These are phyloP conservation scores for Cucurbita argyrosperma DNA, from an alignment of 306 rosid genomes.

Conservation along the genomic window DNA sequence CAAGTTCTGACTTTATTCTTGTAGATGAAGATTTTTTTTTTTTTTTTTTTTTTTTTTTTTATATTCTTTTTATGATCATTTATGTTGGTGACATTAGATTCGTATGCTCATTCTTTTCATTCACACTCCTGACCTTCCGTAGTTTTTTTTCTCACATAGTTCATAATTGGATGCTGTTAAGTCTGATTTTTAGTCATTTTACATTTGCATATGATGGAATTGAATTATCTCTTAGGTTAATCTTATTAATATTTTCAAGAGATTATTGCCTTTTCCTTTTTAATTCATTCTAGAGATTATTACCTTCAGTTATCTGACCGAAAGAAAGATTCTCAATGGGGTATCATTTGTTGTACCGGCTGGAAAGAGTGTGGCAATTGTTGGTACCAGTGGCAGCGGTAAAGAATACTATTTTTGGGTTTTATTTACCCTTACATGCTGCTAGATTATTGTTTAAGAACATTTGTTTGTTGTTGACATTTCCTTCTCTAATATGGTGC, in stretches of 20 bases:
- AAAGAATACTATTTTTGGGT: slow-evolving; percentile 26
- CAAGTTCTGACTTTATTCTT: not conserved
- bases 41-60: too few species aligned
- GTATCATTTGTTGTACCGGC: slow-evolving; percentile 77
- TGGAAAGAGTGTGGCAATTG: slow-evolving; percentile 97
- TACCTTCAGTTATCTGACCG: slow-evolving; percentile 55
- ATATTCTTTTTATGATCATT: not conserved
- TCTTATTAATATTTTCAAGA: not conserved
- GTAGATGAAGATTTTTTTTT: not conserved
- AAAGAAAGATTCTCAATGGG: slow-evolving; percentile 90
- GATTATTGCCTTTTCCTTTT: not conserved
- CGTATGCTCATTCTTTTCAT: not conserved
- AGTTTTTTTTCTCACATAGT: not conserved
- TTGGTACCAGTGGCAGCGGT: slow-evolving; percentile 99
- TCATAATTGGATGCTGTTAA: not conserved
- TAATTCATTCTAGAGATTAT: not conserved
- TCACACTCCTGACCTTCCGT: not conserved
- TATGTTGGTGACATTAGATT: not conserved
- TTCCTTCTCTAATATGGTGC: not conserved
- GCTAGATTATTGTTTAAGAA: not conserved
- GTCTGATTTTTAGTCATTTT: not conserved
- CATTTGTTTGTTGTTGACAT: not conserved
- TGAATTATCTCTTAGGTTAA: not conserved
- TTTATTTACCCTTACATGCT: not conserved
- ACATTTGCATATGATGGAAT: not conserved